Conservation (phyloP, 2,329 filamentous ascomycete genomes). For the Botrytis hyacinthi region DNA sequence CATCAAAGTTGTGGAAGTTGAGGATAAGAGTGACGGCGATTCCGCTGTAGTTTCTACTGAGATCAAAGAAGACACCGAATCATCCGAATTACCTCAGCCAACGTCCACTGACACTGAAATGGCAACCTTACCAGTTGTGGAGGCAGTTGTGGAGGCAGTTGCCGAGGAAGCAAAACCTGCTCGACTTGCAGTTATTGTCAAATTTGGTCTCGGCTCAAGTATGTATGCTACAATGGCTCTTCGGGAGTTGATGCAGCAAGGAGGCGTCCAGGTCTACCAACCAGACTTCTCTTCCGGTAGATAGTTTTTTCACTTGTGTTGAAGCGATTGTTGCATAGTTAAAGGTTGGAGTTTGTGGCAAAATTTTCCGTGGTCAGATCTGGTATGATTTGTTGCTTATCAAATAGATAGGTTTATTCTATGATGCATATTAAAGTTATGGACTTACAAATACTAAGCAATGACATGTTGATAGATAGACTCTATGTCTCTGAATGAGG, state of each 20-base stretch:
- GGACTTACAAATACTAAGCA: background rate
- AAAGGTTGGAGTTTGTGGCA: slow-evolving; percentile 2
- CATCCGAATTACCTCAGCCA: background rate
- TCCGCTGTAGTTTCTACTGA: background rate
- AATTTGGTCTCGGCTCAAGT: slow-evolving; percentile 73
- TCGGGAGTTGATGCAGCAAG: slow-evolving; percentile 72
- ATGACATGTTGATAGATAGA: slow-evolving; percentile 1
- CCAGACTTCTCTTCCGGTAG: slow-evolving; percentile 53
- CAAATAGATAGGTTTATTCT: background rate
- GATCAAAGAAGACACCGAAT: background rate
- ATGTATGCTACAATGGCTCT: slow-evolving; percentile 85
- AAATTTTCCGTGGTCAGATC: background rate
- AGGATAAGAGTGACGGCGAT: background rate
- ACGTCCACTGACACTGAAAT: background rate
- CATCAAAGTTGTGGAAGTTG: background rate
- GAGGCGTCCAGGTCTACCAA: slow-evolving; percentile 60
- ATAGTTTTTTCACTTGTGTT: slow-evolving; percentile 17
- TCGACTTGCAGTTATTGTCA: slow-evolving; percentile 68
- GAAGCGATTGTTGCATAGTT: background rate
- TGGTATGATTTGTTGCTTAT: slow-evolving; percentile 14
- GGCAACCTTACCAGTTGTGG: background rate
- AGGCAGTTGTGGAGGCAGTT: background rate
- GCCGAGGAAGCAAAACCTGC: slow-evolving; percentile 14
- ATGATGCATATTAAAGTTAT: background rate
- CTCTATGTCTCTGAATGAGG: background rate